Base-by-base conservation (phyloP, 129 eudicot species). In the Pittosporum tobira region DNA sequence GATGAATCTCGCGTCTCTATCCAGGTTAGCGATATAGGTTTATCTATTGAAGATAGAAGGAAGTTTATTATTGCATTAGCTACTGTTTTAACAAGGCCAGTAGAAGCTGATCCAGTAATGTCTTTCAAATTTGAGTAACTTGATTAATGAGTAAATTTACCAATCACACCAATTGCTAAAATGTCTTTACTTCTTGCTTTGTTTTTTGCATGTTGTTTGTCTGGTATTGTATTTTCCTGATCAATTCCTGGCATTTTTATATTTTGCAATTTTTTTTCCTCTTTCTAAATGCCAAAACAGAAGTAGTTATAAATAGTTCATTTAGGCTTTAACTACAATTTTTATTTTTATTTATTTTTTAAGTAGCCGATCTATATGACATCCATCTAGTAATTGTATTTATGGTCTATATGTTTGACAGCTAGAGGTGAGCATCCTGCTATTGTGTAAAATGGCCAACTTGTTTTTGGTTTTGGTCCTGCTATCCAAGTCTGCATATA, bases 101-200 rank as follows among this genome's bases (percentile, higher is more conserved):
- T 91, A 63, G 98, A 91, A 83, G 94, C 96, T 66, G 98, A 91
- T 73, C 87, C 98, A 23, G 98, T 91, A n/a, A 59, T 63, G 87
- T 47, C 61, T 29, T 58, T 72, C 42, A 54, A 54, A 51, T 55
- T 46, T 64, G 21, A 22, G 29, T 38, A 44, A 47, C 62, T 63
- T 19, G 38, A 10, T 31, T 4, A 47, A 30, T 45, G 14, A 54
- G 47, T 21, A 57, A 15, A 14, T 36, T 36, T 30, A 15, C 20
- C 13, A 47, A 13, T 37, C 37, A 51, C 20, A 48, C 50, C 29
- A 72, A 22, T 16, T 48, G 31, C 61, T 71, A 4, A 51, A 27
- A 36, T 30, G 25, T 51, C 53, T 58, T 54, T 68, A 26, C 63
- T 70, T 64, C 48, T 66, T 66, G 25, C 67, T 90, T 86, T 96